A percentile compares a stretch with the other conserved stretches of the same genome.
Evolutionary conservation across 2,329 filamentous ascomycete genomes (phyloP).

Genomic region (Epichloe sylvatica): DNA sequence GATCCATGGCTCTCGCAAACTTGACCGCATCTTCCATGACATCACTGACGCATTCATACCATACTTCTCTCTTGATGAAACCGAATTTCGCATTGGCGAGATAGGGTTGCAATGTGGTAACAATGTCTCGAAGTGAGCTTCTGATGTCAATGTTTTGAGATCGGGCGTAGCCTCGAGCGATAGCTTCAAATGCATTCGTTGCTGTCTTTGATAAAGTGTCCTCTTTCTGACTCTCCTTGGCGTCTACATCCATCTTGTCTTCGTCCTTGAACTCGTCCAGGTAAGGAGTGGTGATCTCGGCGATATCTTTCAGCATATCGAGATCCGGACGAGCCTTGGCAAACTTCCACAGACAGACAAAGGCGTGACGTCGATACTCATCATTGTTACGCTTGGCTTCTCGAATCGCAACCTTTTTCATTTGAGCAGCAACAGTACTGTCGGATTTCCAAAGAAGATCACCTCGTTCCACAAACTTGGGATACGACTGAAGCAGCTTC

Average conservation of each 20-base stretch:
- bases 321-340: slow-evolving; percentile 53
- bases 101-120: slow-evolving; percentile 26
- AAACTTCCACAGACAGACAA: slow-evolving; percentile 59
- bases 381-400: slow-evolving; percentile 88
- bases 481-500: slow-evolving; percentile 64
- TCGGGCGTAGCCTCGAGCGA: slow-evolving; percentile 35
- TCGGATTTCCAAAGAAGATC: slow-evolving; percentile 43
- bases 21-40: slow-evolving; percentile 29
- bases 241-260: slow-evolving; percentile 57
- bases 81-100: slow-evolving; percentile 25
- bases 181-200: slow-evolving; percentile 35
- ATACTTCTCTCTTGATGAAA: slow-evolving; percentile 33
- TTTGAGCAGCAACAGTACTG: slow-evolving; percentile 39
- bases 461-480: slow-evolving; percentile 58
- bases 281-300: slow-evolving; percentile 47
- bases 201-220: slow-evolving; percentile 29
- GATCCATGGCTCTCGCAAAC: slow-evolving; percentile 8
- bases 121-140: slow-evolving; percentile 25
- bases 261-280: slow-evolving; percentile 45
- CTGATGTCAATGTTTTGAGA: slow-evolving; percentile 21
- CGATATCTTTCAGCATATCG: slow-evolving; percentile 54
- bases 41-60: slow-evolving; percentile 37
- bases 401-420: slow-evolving; percentile 68
- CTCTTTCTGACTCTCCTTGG: slow-evolving; percentile 32
- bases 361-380: slow-evolving; percentile 64